These are phyloP conservation scores for Salix caprea DNA, from an alignment of 345 rosid species.

Conservation along the genomic window DNA sequence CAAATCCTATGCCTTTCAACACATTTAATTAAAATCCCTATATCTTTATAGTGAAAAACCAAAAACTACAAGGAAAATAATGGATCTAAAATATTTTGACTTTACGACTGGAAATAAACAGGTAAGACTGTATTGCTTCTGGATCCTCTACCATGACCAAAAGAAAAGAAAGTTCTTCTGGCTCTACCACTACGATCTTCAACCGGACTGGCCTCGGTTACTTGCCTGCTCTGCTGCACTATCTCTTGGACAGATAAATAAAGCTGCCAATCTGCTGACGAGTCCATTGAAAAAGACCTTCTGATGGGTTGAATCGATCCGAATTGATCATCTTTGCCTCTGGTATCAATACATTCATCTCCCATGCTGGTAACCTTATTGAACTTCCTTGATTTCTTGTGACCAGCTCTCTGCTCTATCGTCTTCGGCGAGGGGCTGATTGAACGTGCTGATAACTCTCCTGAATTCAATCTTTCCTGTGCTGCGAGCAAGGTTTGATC, in stretches of 20 bases:
- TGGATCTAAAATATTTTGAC: neutral
- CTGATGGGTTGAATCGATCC: constrained; percentile 61
- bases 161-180: constrained; percentile 66
- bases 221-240: constrained; percentile 39
- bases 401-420: constrained; percentile 31
- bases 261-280: constrained; percentile 58
- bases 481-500: constrained; percentile 31
- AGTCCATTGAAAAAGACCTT: constrained; percentile 90
- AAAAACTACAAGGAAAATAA: constrained; percentile 2
- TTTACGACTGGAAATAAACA: constrained; percentile 51
- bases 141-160: constrained; percentile 61
- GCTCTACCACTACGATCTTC: constrained; percentile 46
- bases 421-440: constrained; percentile 37
- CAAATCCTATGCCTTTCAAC: constrained; percentile 25
- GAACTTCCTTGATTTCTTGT: constrained; percentile 39
- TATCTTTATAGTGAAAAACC: constrained; percentile 2
- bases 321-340: constrained; percentile 55
- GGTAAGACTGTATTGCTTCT: constrained; percentile 59
- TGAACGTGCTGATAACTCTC: constrained; percentile 18
- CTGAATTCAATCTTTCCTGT: constrained; percentile 45
- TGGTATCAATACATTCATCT: constrained; percentile 69
- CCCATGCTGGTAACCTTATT: constrained; percentile 71
- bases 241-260: constrained; percentile 56
- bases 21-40: constrained; percentile 24
- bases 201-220: constrained; percentile 34